Base-by-base conservation (phyloP, 352 stramenopile species). In the Phytophthora megakarya region DNA sequence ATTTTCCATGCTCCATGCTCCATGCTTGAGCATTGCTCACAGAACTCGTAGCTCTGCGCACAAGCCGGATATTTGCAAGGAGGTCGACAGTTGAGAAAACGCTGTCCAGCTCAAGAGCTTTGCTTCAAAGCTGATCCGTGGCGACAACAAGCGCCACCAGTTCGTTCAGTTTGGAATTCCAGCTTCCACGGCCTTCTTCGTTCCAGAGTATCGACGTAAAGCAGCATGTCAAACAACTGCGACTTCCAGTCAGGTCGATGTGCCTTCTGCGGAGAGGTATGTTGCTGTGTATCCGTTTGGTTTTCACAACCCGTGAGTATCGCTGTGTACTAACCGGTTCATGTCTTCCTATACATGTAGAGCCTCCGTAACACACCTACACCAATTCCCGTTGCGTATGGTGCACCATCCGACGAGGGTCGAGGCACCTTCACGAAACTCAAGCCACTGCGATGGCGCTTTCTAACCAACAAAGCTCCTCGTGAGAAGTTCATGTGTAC, bases 371-470 rank as follows among this genome's bases (percentile, higher is more conserved):
- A 60, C 25, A 64, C 49, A n/a, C 56, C 55, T 15, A 40, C 28
- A 19, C 46, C 59, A 22, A 65, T 72, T 30, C 45, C 37, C 28
- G 48, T 69, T 19, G 46, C 46, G 33, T 65, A 64, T 39, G 47
- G 43, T 18, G 44, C 59, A 1, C 25, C 59, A 22, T 40, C 45
- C 12, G 42, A 55, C 4, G 44, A 59, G 44, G 46, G 35, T 15
- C 35, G 32, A 39, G 57, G 47, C 13, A 52, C 47, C 4, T 58
- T 60, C 38, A 47, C 56, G 2, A 69, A 65, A 19, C 26, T 70
- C n/a, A 76, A 70, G 35, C 68, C 68, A 9, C 26, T 73, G 57
- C 59, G 54, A 25, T 72, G 63, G 68, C 58, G 58, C 23, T 70
- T 76, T 35, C 42, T 70, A 12, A 65, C 58, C 4, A 66, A 61